Base-by-base conservation (phyloP, 1,284 basidiomycete genomes). In the Microbotryomycetes sp. region DNA sequence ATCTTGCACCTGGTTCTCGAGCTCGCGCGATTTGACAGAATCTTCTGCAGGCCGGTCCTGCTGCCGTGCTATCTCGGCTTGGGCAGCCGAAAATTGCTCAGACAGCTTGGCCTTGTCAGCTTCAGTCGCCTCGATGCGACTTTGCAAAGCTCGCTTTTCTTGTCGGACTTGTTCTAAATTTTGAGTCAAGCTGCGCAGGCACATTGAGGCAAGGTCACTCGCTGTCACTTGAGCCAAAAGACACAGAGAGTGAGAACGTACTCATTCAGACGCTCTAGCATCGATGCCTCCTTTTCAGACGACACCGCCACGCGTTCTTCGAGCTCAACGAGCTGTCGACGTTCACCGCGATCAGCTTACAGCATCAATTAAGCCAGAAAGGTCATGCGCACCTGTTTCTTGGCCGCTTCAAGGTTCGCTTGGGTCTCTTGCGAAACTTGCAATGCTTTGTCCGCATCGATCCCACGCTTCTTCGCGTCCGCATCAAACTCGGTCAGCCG, bases 201-300 rank as follows among this genome's bases (percentile, higher is more conserved):
- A 21, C 21, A 9, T 23, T 35, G n/a, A 16, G 18, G 28, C 11
- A 53, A 21, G 24, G n/a, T n/a, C n/a, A n/a, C n/a, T n/a, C n/a
- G n/a, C n/a, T n/a, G n/a, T n/a, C n/a, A n/a, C n/a, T n/a, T n/a
- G n/a, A n/a, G n/a, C n/a, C n/a, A n/a, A n/a, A n/a, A n/a, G 0
- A 9, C 0, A 18, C 23, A 45, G 6, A n/a, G 6, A 23, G 13
- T 21, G 18, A 41, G n/a, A 2, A 58, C 61, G 23, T 21, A 67
- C 62, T 71, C 69, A 54, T 71, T 71, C 13, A 71, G 62, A 21
- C 69, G 58, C 49, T 71, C 70, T 16, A 69, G 62, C 68, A 68
- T 67, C 48, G 59, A 26, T 3, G 69, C 66, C 35, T 69, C 70
- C 58, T 69, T 61, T 13, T 62, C 41, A 13, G 60, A 49, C 31